Conservation (phyloP, 2,329 filamentous ascomycete genomes). For the Aotearoamyces nothofagi region DNA sequence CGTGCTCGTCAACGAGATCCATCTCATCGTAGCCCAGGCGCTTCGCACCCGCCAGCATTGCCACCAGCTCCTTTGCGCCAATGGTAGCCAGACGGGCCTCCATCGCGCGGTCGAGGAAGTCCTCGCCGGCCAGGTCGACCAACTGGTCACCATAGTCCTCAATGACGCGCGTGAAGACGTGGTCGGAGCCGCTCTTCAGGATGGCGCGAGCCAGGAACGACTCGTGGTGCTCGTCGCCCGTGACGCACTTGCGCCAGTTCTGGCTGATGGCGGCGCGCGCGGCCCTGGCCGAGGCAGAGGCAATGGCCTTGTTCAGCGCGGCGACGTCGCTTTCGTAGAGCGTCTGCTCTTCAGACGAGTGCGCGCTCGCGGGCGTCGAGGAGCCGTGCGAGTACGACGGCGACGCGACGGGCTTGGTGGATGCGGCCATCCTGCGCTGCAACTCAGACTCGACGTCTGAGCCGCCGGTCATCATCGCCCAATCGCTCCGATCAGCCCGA, state of each 20-base stretch:
- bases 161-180: background rate
- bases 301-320: background rate
- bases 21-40: conserved; percentile 1
- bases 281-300: background rate
- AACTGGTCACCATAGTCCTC: background rate
- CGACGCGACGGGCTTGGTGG: too few species aligned
- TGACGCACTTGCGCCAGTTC: conserved; percentile 2
- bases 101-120: conserved; percentile 1
- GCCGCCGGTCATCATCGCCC: too few species aligned
- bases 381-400: too few species aligned
- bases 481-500: too few species aligned
- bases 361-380: too few species aligned
- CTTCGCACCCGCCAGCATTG: background rate
- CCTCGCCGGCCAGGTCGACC: background rate
- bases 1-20: background rate
- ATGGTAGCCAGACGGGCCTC: background rate
- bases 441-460: too few species aligned
- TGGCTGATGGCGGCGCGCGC: background rate
- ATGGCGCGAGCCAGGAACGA: conserved; percentile 1
- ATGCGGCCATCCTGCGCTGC: too few species aligned
- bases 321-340: background rate
- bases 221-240: background rate
- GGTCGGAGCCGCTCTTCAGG: background rate
- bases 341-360: background rate
- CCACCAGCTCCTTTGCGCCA: conserved; percentile 1